A percentile compares a stretch with the other conserved stretches of the same genome.
Conservation (phyloP, 257 asterid genomes). For the Ilex asprella region DNA sequence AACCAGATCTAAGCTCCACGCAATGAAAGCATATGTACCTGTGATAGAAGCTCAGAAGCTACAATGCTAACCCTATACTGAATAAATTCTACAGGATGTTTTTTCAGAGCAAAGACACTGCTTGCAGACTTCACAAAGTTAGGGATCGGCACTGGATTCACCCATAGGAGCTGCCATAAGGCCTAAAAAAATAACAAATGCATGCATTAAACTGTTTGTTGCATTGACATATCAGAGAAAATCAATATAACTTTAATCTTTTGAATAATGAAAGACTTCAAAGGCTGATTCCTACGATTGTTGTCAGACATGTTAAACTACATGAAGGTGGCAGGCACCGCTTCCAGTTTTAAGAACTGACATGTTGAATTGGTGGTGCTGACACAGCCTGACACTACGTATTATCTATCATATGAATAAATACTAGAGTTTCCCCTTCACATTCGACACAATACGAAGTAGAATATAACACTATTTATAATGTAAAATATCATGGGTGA, state of each 20-base stretch:
- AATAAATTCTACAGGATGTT: conserved; percentile 70
- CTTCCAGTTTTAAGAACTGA: not conserved
- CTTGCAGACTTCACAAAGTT: conserved; percentile 43
- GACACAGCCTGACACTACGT: no score
- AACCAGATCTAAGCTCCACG: not conserved
- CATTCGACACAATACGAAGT: no score
- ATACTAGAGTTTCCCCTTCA: no score
- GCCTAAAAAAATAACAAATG: conserved; percentile 41
- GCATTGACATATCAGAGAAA: not conserved
- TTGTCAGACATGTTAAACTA: no score
- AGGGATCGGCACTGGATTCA: conserved; percentile 56
- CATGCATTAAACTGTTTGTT: conserved; percentile 8
- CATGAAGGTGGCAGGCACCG: not conserved
- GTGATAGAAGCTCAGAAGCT: conserved; percentile 94
- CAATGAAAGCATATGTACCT: conserved; percentile 44
- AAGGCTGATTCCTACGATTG: not conserved
- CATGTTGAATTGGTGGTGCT: not conserved
- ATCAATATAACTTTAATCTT: not conserved
- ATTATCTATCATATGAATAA: no score
- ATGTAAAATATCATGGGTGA: no score
- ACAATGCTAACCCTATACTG: conserved; percentile 77
- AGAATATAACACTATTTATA: no score
- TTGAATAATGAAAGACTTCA: not conserved
- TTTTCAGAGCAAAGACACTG: conserved; percentile 50
- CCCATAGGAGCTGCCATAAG: conserved; percentile 95